Evolutionary conservation across 192 early-diverging fungal genomes (phyloP).

Genomic region (Helicostylum pulchrum): DNA sequence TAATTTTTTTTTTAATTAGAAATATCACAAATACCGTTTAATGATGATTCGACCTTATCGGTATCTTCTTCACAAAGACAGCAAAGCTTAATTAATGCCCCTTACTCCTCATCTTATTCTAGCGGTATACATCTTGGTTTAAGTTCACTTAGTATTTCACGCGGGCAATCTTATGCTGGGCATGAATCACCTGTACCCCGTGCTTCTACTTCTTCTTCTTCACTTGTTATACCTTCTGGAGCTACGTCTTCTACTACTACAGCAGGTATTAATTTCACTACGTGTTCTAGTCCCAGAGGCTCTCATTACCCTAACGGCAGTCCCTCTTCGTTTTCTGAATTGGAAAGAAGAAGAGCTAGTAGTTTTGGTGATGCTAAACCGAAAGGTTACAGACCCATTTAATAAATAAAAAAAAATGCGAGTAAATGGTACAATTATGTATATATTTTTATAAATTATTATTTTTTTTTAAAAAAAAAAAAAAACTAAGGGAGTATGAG

Average conservation of each 20-base stretch:
- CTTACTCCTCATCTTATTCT: slow-evolving; percentile 17
- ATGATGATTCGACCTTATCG: slow-evolving; percentile 10
- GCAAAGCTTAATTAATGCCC: background rate
- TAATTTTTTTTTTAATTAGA: slow-evolving; percentile 6
- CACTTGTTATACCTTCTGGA: background rate
- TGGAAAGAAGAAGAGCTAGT: slow-evolving; percentile 13
- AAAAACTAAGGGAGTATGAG: too few species aligned
- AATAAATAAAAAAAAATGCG: too few species aligned
- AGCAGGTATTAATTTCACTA: background rate
- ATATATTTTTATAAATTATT: too few species aligned
- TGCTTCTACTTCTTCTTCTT: slow-evolving; percentile 27
- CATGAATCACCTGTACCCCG: slow-evolving; percentile 13
- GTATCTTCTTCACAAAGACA: slow-evolving; percentile 12
- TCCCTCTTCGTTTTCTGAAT: slow-evolving; percentile 9
- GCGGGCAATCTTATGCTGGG: slow-evolving; percentile 12
- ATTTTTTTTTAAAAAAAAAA: too few species aligned
- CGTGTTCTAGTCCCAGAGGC: slow-evolving; percentile 11
- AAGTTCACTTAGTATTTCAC: slow-evolving; percentile 6
- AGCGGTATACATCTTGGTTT: slow-evolving; percentile 7
- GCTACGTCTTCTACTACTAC: background rate
- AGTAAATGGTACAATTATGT: too few species aligned
- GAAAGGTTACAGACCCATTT: background rate
- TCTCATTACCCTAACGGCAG: slow-evolving; percentile 15
- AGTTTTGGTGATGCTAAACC: slow-evolving; percentile 18
- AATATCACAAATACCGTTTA: slow-evolving; percentile 16